Base-by-base conservation (phyloP, 164 flowering plant species). In the Chloranthus sessilifolius region DNA sequence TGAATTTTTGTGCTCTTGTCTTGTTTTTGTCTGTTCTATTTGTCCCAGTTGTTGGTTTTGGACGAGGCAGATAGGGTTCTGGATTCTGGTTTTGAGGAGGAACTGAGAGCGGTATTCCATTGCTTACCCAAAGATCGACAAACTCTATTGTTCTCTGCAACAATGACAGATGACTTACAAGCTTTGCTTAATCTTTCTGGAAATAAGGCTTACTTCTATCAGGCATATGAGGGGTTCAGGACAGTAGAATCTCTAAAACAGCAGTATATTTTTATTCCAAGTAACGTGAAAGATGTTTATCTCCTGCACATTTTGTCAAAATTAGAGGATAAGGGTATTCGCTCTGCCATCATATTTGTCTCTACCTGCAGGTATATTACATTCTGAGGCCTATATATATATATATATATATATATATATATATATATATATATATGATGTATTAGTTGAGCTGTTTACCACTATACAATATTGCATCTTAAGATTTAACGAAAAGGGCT, bases 61-160 rank as follows among this genome's bases (percentile, higher is more conserved):
- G 99, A 94, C 55, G 99, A 94, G 68, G 99, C 97, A 4, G 99
- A 94, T 61, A 79, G 99, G 65, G 86, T 94, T 44, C 59, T 94
- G 69, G 97, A 87, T 74, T 84, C 64, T 58, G 90, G 85, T 15
- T 94, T 88, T 74, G 87, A 94, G 67, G 88, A 77, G 52, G 99
- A 86, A 50, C 47, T 94, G 42, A 70, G 71, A 59, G 89, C 66
- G 28, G 62, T 94, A 19, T 94, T 94, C 45, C 73, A 81, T 56
- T 78, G 79, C 68, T 67, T 94, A 66, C 99, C 99, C 9, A 79
- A 81, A 59, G 70, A 59, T 41, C 71, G 99, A 6, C 97, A 94
- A 50, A 94, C 96, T 34, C 69, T 94, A 36, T 64, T 94, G 44
- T 94, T 94, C 67, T 86, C 97, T 51, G 97, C 97, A 15, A 89